These are phyloP conservation scores for Zostera marina DNA, from an alignment of 116 monocot species.

Conservation along the genomic window DNA sequence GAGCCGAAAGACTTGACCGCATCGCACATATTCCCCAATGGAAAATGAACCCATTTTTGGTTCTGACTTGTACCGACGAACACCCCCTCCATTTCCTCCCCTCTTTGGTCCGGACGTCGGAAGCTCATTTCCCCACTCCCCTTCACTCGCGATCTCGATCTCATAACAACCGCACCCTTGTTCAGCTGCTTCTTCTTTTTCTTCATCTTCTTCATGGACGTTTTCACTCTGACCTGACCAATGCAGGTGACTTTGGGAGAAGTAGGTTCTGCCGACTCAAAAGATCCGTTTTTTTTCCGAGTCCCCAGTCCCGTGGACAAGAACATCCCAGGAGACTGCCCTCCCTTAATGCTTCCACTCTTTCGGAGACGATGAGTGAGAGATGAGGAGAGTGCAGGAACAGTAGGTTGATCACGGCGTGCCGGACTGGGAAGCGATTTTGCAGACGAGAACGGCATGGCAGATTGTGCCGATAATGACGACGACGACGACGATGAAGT, in stretches of 20 bases:
- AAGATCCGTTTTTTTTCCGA: conserved; percentile 17
- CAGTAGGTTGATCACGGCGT: conserved; percentile 9
- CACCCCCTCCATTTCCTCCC: conserved; percentile 6
- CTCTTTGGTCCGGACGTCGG: conserved; percentile 11
- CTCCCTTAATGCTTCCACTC: conserved; percentile 82
- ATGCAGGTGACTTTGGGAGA: conserved; percentile 99
- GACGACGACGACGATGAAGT: no score
- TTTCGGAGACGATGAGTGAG: conserved; percentile 47
- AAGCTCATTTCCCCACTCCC: conserved; percentile 26
- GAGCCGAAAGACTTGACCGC: conserved; percentile 53
- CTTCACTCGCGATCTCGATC: conserved; percentile 8
- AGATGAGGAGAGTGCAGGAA: conserved; percentile 39
- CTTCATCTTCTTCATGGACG: conserved; percentile 53
- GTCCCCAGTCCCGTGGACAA: conserved; percentile 14
- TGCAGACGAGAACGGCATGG: conserved; percentile 14
- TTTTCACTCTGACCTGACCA: conserved; percentile 84
- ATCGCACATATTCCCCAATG: conserved; percentile 56
- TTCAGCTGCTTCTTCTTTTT: conserved; percentile 2
- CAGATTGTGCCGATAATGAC: no score
- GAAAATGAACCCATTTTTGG: conserved; percentile 63
- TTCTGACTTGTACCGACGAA: conserved; percentile 12
- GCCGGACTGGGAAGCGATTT: conserved; percentile 53
- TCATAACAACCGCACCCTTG: conserved; percentile 10
- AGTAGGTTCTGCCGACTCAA: conserved; percentile 77
- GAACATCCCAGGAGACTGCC: conserved; percentile 68